phyloP scores from a whole-genome alignment of 2,329 filamentous ascomycete species.

The Penicillium occitanis region DNA sequence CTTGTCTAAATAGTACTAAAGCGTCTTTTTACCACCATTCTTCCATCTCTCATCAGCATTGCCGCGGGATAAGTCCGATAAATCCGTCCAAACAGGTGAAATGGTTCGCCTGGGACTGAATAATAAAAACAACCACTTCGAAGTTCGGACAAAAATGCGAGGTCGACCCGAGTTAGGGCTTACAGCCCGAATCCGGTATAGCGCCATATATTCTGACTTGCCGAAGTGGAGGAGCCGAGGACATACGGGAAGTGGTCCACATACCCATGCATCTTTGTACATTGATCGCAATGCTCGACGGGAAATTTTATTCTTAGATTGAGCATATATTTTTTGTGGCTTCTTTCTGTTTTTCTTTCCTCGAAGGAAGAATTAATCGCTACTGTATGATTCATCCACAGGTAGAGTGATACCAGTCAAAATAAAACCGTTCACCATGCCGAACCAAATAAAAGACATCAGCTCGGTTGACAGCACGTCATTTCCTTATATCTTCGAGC shows the following conservation, averaged over 20 bases:
- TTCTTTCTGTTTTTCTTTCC: too few species aligned
- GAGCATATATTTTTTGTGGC: neutral
- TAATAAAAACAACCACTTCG: neutral
- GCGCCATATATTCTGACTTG: neutral
- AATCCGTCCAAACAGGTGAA: neutral
- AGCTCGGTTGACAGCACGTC: conserved; percentile 36
- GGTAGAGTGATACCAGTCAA: neutral
- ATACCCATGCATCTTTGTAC: neutral
- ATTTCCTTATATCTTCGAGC: conserved; percentile 51
- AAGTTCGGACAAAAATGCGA: neutral
- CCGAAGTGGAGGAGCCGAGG: conserved; percentile 14
- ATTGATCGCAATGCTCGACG: neutral
- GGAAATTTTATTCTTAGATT: neutral
- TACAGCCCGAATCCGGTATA: neutral
- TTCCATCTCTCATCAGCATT: neutral
- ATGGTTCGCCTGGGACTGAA: neutral
- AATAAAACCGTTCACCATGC: neutral
- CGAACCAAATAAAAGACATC: conserved; percentile 32
- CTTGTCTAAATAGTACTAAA: neutral
- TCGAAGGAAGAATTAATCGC: neutral
- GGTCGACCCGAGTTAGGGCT: neutral
- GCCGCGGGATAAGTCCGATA: neutral
- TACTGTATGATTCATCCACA: neutral
- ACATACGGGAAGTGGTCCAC: neutral
- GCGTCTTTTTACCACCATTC: neutral